A percentile compares a stretch with the other conserved stretches of the same genome.
Evolutionary conservation across 225 moss, liverwort and hornwort species (phyloP).

Genomic region (Straminergon stramineum): DNA sequence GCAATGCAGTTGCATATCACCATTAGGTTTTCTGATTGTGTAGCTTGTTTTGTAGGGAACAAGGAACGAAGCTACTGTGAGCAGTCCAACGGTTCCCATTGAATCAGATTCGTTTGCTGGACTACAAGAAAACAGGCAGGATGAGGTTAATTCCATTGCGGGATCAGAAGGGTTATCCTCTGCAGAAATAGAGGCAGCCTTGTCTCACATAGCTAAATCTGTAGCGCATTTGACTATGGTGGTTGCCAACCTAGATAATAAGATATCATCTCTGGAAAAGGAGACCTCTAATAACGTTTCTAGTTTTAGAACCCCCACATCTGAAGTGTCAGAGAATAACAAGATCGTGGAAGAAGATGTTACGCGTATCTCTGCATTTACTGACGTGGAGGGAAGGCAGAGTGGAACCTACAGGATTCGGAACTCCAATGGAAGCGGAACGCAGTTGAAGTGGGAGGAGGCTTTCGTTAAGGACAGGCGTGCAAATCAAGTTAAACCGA

Average conservation of each 20-base stretch:
- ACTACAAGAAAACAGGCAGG: not conserved
- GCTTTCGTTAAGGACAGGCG: slow-evolving; percentile 7
- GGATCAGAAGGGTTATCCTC: not conserved
- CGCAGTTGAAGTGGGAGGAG: slow-evolving; percentile 30
- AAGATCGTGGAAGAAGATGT: not conserved
- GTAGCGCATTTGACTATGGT: slow-evolving; percentile 35
- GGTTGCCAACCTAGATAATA: slow-evolving; percentile 25
- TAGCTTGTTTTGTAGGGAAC: not conserved
- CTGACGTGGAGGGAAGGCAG: not conserved
- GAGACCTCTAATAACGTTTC: not conserved
- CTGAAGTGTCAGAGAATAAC: not conserved
- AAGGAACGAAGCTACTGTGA: slow-evolving; percentile 2
- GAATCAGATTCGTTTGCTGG: not conserved
- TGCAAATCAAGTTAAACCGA: not conserved
- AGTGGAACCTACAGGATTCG: slow-evolving; percentile 15
- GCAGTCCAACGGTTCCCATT: not conserved
- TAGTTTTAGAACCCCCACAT: not conserved
- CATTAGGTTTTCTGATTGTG: not conserved
- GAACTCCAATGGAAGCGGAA: not conserved
- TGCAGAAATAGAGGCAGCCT: slow-evolving; percentile 22
- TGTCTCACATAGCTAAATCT: slow-evolving; percentile 32
- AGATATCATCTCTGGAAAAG: slow-evolving; percentile 21
- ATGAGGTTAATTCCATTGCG: not conserved
- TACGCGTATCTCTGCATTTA: not conserved
- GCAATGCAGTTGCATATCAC: not conserved